Percentiles rank a stretch among this genome's conserved stretches.
Evolutionary conservation across 305 asterid genomes (phyloP).

Genomic region (Fraxinus floribunda): DNA sequence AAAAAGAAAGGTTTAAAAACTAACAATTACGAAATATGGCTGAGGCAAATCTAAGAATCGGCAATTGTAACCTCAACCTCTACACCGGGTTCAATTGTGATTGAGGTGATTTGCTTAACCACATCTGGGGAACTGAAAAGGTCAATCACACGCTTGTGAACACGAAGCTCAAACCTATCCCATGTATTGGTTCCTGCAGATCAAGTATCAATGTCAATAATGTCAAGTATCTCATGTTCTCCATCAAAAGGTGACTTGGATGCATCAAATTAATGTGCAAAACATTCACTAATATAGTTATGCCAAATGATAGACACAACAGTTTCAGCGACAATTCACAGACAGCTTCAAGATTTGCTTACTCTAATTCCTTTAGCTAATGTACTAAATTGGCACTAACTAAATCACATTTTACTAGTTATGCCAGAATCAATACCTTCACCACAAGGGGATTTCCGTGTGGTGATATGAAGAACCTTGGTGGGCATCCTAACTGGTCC

Average conservation of each 20-base stretch:
- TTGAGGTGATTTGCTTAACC: constrained; percentile 86
- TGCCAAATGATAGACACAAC: background rate
- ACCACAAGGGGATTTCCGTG: constrained; percentile 88
- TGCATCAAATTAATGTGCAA: no score
- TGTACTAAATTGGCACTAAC: background rate
- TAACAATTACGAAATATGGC: constrained; percentile 12
- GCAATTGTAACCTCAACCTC: constrained; percentile 95
- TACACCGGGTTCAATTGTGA: constrained; percentile 93
- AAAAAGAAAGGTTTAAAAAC: constrained; percentile 6
- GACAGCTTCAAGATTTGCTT: background rate
- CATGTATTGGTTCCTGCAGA: constrained; percentile 70
- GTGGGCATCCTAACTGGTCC: constrained; percentile 95
- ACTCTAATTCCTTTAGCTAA: background rate
- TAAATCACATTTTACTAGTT: background rate
- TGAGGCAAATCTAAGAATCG: constrained; percentile 48
- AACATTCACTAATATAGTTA: background rate
- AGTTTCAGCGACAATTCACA: background rate
- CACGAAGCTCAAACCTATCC: constrained; percentile 83
- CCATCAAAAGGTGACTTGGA: background rate
- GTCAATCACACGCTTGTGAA: constrained; percentile 90
- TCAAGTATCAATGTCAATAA: background rate
- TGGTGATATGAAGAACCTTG: constrained; percentile 72
- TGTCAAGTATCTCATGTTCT: background rate
- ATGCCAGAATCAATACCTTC: constrained; percentile 51
- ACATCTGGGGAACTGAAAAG: constrained; percentile 91